A percentile compares a stretch with the other conserved stretches of the same genome.
These are phyloP conservation scores for Pseudonitzschia pungens DNA, from an alignment of 108 stramenopile genomes.

Conservation along the genomic window DNA sequence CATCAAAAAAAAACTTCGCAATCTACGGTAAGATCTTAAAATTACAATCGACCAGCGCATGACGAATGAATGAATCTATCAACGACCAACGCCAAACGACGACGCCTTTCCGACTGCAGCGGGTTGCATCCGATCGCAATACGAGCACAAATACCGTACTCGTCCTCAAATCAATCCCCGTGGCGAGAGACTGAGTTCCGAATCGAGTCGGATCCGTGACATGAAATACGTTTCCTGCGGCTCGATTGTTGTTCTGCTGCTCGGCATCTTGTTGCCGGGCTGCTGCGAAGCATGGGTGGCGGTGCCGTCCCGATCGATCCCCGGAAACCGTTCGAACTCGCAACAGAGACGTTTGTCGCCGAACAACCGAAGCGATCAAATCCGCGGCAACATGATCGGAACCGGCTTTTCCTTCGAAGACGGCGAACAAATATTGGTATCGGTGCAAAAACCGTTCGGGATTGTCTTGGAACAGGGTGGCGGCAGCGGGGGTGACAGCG, in stretches of 20 bases:
- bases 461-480: constrained; percentile 51
- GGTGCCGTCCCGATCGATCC: background rate
- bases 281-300: constrained; percentile 1
- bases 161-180: no score
- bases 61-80: no score
- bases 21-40: no score
- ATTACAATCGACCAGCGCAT: no score
- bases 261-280: background rate
- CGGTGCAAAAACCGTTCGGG: constrained; percentile 60
- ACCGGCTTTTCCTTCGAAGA: constrained; percentile 59
- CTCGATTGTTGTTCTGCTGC: background rate
- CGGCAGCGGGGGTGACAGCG: background rate
- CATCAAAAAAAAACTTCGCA: no score
- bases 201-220: background rate
- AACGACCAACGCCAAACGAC: no score
- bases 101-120: no score
- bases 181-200: background rate
- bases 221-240: background rate
- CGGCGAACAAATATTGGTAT: constrained; percentile 59
- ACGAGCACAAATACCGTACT: no score
- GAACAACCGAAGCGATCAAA: background rate
- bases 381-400: constrained; percentile 20
- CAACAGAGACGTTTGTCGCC: no score
- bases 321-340: no score
- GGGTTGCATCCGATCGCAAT: no score